Evolutionary conservation across 805 yeast species (phyloP).

Genomic region (Kodamaea leandrae): DNA sequence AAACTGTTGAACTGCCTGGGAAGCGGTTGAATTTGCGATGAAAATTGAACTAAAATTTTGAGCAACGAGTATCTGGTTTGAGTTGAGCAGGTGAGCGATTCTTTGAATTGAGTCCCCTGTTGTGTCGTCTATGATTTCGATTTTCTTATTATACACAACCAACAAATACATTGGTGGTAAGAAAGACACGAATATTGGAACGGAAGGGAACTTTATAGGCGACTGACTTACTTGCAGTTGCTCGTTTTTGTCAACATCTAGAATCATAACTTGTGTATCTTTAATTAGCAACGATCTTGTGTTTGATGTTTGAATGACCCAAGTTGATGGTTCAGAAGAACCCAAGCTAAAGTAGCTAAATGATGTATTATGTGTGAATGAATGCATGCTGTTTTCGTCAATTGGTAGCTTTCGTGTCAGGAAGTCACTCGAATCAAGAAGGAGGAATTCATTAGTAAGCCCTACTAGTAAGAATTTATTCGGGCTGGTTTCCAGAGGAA

Average conservation of each 20-base stretch:
- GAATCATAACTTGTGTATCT: conserved; percentile 30
- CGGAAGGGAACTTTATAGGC: conserved; percentile 21
- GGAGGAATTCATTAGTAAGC: conserved; percentile 24
- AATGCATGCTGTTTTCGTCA: conserved; percentile 19
- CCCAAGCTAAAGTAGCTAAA: conserved; percentile 41
- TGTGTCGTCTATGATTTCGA: conserved; percentile 35
- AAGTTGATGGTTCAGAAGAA: conserved; percentile 26
- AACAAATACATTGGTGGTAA: conserved; percentile 35
- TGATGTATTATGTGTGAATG: conserved; percentile 24
- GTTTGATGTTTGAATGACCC: conserved; percentile 18
- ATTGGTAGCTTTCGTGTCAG: conserved; percentile 16
- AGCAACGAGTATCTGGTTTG: conserved; percentile 20
- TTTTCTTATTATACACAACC: conserved; percentile 27
- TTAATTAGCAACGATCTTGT: conserved; percentile 25
- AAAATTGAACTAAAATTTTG: conserved; percentile 14
- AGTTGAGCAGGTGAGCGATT: conserved; percentile 30
- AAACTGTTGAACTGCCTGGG: conserved; percentile 29
- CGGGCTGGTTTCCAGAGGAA: conserved; percentile 1
- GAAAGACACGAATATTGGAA: conserved; percentile 26
- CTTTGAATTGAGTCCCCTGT: conserved; percentile 37
- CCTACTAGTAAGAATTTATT: conserved; percentile 20
- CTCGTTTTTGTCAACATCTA: conserved; percentile 13
- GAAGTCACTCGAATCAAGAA: conserved; percentile 23
- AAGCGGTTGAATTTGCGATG: conserved; percentile 24
- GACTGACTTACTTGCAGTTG: conserved; percentile 15